Base-by-base conservation (phyloP, 192 early-diverging fungal species). In the Thamnidium elegans region DNA sequence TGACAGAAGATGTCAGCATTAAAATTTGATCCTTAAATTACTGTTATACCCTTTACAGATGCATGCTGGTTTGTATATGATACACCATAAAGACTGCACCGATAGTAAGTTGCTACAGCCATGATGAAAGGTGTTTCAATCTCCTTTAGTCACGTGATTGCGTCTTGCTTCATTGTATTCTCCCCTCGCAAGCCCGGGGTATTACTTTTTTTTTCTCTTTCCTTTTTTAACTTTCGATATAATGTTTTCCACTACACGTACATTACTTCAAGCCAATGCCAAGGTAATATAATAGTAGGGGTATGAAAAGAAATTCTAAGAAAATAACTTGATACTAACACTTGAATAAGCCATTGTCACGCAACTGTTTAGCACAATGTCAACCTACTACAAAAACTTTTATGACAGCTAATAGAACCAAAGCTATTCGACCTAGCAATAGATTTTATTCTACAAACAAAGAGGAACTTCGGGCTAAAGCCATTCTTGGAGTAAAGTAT, bases 401-500 rank as follows among this genome's bases (percentile, higher is more conserved):
- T n/a, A 54, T 54, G 31, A 20, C 54, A 34, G n/a, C 54, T 17
- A 20, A 15, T 15, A 17, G 31, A 11, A 39, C 34, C 32, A 34
- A 36, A 39, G 31, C 55, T 19, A 4, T 19, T 6, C 11, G 17
- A 34, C 34, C 1, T 36, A 30, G 19, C 5, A 39, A 39, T 39
- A 48, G 46, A 48, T 17, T 14, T 17, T 48, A 48, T 48, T 5
- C 17, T 9, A 17, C 46, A 0, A 15, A 14, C 15, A 59, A 59
- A 20, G 19, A 59, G 4, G 19, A 59, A 8, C 42, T 59, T 23
- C 36, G 58, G 2, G 21, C 36, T 20, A 59, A 59, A 36, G 58
- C 58, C 1, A 36, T 21, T 11, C 21, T 59, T 44, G 58, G 58
- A 7, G 58, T 59, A 26, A 42, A 42, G 13, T 44, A 10, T 20